Evolutionary conservation across 192 early-diverging fungal genomes (phyloP), one percentile per base, ranked within the genome.

Genomic region (Rhizoclosmatium globosum): DNA sequence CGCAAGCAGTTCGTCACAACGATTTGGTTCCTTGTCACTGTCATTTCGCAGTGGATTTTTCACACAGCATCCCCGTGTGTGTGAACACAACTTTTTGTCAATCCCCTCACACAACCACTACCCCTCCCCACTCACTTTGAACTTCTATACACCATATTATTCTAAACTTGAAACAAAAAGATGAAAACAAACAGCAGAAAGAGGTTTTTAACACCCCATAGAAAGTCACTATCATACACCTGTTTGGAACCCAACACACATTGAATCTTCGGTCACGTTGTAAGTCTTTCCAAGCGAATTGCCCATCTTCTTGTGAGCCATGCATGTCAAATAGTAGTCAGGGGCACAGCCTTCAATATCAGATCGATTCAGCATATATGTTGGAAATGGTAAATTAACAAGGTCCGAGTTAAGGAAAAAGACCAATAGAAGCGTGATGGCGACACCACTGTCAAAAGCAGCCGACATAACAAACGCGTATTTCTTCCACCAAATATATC

Each of bases 391-490:
- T 7, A 77, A 53, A 7, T 31, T 41, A 15, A 50, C 17, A 50
- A 71, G 47, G 1, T 19, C 6, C 23, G 19, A 42, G 21, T 13
- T 47, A 23, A 56, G 15, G 13, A 81, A 71, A 44, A 77, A 77
- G 23, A 81, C 42, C 39, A 83, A 2, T 13, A 76, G 43, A 7
- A 79, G 44, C 38, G 62, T 47, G 47, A 85, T 70, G 4, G 88
- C 89, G 11, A 85, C 81, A 39, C 92, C 91, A n/a, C 83, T 82
- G 79, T 92, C 92, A 68, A 86, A 78, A 39, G 77, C 90, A 48
- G 90, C 89, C 23, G 89, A 90, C 21, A 91, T 80, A 21, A 92
- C 85, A 79, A 91, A 94, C 82, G 91, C 92, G 83, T 92, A 93
- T 77, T 88, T 88, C 42, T 74, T 61, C 88, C 91, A 92, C 90